Percentiles rank a stretch among this genome's conserved stretches.
Evolutionary conservation across 306 rosid genomes (phyloP).

Genomic region (Begonia peltatifolia): DNA sequence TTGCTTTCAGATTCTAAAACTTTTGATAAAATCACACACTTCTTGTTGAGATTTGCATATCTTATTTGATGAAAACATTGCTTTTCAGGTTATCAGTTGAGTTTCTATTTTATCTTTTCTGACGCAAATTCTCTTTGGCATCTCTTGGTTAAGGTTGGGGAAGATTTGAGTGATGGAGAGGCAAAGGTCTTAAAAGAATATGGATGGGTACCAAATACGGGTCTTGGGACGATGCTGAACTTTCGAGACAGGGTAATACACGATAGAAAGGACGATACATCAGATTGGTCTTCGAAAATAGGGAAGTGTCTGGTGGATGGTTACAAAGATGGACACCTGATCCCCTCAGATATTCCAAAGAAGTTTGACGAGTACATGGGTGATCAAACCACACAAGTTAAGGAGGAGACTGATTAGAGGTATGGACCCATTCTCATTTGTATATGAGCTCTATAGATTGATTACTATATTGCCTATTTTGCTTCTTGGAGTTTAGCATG

Average conservation of each 20-base stretch:
- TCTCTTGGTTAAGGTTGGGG: slow-evolving; percentile 26
- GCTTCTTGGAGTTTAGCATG: too few relatives aligned
- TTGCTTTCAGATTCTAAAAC: too few relatives aligned
- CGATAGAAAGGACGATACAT: slow-evolving; percentile 46
- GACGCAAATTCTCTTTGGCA: neutral
- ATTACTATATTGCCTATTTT: neutral
- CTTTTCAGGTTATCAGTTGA: neutral
- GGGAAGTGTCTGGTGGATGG: slow-evolving; percentile 68
- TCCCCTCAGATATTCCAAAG: slow-evolving; percentile 27
- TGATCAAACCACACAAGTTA: slow-evolving; percentile 20
- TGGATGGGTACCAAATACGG: slow-evolving; percentile 72
- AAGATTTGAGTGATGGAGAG: slow-evolving; percentile 55
- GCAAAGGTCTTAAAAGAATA: slow-evolving; percentile 55
- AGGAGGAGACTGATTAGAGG: slow-evolving; percentile 16
- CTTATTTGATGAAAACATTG: too few relatives aligned
- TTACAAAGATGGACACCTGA: slow-evolving; percentile 42
- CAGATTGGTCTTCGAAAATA: slow-evolving; percentile 82
- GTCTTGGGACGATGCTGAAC: slow-evolving; percentile 87
- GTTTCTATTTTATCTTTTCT: too few relatives aligned
- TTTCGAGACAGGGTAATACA: slow-evolving; percentile 75
- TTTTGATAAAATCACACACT: too few relatives aligned
- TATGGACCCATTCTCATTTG: neutral
- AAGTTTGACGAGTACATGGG: slow-evolving; percentile 22
- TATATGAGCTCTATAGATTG: neutral
- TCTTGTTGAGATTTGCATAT: too few relatives aligned